phyloP scores from a whole-genome alignment of 139 green algal genomes.

The Picochlorum sp. region DNA sequence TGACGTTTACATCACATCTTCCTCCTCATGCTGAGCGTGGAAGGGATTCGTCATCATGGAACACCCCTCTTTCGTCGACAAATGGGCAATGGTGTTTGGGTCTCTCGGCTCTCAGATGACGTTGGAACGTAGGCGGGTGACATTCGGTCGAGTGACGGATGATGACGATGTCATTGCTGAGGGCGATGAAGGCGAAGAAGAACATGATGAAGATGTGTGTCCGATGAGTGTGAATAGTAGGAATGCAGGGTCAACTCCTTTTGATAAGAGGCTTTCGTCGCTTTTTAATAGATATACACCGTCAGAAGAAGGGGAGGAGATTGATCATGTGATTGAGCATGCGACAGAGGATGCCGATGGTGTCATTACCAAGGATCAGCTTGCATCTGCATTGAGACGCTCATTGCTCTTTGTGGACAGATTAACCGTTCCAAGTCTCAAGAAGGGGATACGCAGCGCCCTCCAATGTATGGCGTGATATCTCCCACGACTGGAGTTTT shows the following conservation, averaged over 20 bases:
- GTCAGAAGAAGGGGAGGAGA: background rate
- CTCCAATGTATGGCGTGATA: slow-evolving; percentile 2
- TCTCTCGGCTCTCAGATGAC: too few species aligned
- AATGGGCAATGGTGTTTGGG: too few species aligned
- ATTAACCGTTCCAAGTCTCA: background rate
- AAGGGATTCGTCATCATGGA: too few species aligned
- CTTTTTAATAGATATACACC: slow-evolving; percentile 24
- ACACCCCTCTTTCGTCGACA: too few species aligned
- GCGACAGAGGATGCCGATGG: background rate
- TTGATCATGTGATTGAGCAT: background rate
- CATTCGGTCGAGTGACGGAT: background rate
- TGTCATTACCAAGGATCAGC: background rate
- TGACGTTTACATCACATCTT: background rate
- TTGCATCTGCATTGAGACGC: background rate
- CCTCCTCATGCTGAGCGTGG: too few species aligned
- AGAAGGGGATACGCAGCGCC: background rate
- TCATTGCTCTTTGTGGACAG: background rate
- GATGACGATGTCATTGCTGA: background rate
- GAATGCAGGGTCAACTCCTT: slow-evolving; percentile 20
- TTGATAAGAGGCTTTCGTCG: slow-evolving; percentile 21
- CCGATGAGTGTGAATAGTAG: slow-evolving; percentile 19
- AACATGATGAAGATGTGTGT: background rate
- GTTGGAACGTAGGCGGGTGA: background rate
- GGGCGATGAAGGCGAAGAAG: background rate
- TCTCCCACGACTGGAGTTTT: background rate